These are phyloP conservation scores for Podaxis pistillaris DNA, from an alignment of 768 basidiomycete species.

Conservation along the genomic window DNA sequence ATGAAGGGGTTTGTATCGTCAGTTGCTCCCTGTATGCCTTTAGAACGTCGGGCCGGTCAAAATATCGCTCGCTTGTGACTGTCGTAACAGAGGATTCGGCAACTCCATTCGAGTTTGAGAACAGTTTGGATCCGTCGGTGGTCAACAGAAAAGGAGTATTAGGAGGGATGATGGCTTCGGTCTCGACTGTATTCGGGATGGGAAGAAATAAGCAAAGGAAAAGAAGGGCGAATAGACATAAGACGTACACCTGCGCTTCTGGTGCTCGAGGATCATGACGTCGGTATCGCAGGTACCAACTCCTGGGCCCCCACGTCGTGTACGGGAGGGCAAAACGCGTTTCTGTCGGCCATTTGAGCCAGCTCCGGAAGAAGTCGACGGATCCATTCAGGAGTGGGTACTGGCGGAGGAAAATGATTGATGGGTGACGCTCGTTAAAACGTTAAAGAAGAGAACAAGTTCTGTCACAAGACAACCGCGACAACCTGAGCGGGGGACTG, in stretches of 20 bases:
- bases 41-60: constrained; percentile 75
- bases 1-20: constrained; percentile 79
- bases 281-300: constrained; percentile 80
- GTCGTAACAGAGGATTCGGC: constrained; percentile 47
- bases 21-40: constrained; percentile 66
- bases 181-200: constrained; percentile 51
- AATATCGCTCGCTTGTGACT: constrained; percentile 68
- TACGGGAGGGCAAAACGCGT: constrained; percentile 79
- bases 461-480: neutral
- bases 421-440: neutral
- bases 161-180: constrained; percentile 67
- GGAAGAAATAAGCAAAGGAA: constrained; percentile 11
- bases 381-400: constrained; percentile 7
- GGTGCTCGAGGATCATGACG: constrained; percentile 79
- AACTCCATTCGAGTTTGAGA: constrained; percentile 38
- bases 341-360: constrained; percentile 48
- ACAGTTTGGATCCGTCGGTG: constrained; percentile 50
- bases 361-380: constrained; percentile 3
- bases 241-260: constrained; percentile 70
- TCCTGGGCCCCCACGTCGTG: constrained; percentile 78
- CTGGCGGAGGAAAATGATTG: neutral
- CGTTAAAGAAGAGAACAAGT: neutral
- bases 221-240: constrained; percentile 11
- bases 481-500: neutral
- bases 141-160: constrained; percentile 69